Conservation (phyloP, 345 rosid genomes). For the Theobroma cacao region DNA sequence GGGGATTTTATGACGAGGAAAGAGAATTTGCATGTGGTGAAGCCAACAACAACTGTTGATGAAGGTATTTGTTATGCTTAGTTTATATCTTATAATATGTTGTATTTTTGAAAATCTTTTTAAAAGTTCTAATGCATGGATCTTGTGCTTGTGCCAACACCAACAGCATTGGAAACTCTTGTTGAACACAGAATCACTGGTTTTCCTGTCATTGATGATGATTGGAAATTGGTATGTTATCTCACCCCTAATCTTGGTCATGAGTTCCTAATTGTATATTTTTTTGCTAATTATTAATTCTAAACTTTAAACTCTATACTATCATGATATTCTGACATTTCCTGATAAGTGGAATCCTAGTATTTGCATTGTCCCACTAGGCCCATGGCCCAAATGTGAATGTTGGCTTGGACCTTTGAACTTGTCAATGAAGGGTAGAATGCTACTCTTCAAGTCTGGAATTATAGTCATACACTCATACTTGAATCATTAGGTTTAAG, state of each 20-base stretch:
- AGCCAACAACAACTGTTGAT: slow-evolving; percentile 77
- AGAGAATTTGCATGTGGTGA: slow-evolving; percentile 69
- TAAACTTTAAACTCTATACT: neutral
- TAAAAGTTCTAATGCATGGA: slow-evolving; percentile 13
- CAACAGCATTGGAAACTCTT: slow-evolving; percentile 64
- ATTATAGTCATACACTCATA: neutral
- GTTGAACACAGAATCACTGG: slow-evolving; percentile 82
- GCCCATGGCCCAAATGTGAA: neutral
- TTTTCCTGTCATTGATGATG: slow-evolving; percentile 86
- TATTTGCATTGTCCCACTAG: neutral
- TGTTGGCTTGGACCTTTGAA: neutral
- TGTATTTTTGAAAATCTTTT: neutral
- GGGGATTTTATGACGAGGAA: slow-evolving; percentile 88
- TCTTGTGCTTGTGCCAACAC: slow-evolving; percentile 10
- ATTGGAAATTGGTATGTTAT: slow-evolving; percentile 66
- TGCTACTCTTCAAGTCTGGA: neutral
- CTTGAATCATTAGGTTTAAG: neutral
- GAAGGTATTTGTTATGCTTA: slow-evolving; percentile 48
- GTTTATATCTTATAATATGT: neutral
- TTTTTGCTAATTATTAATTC: neutral
- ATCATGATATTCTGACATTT: neutral
- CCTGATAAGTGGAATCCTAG: neutral
- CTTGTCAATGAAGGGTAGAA: neutral
- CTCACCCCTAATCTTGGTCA: slow-evolving; percentile 3
- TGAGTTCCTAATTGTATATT: neutral